Conservation (phyloP, 1,139 yeast genomes). For the Suhomyces guaymorum region DNA sequence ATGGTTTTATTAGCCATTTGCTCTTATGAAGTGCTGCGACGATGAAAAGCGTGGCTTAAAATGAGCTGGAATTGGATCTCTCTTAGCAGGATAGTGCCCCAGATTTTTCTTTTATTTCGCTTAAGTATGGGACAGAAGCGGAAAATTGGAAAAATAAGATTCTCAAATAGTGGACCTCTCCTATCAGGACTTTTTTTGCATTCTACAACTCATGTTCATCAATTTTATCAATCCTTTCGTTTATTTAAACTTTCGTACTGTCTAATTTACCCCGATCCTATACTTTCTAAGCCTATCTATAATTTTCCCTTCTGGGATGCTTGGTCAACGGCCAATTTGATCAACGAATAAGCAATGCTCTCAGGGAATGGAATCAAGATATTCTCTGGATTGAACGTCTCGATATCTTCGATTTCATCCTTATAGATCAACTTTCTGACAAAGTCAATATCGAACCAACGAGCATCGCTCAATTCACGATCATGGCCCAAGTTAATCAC, state of each 20-base stretch:
- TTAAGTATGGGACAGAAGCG: too few species aligned
- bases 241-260: neutral
- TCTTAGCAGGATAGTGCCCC: too few species aligned
- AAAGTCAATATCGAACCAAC: slow-evolving; percentile 70
- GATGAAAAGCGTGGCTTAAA: too few species aligned
- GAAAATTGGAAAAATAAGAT: too few species aligned
- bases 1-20: too few species aligned
- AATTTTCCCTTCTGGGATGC: slow-evolving; percentile 14
- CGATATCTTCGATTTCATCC: slow-evolving; percentile 24
- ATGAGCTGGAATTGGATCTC: too few species aligned
- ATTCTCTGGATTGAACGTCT: slow-evolving; percentile 40
- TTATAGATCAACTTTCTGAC: slow-evolving; percentile 48
- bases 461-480: slow-evolving; percentile 78
- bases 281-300: neutral
- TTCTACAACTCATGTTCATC: too few species aligned
- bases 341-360: slow-evolving; percentile 44
- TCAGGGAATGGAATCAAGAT: slow-evolving; percentile 43
- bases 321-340: slow-evolving; percentile 49
- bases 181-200: too few species aligned
- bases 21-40: too few species aligned
- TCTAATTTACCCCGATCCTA: neutral
- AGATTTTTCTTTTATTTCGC: too few species aligned
- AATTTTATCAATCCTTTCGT: neutral
- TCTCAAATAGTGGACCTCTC: too few species aligned
- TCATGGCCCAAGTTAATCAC: slow-evolving; percentile 74